Evolutionary conservation across 176 grass and related monocot species (phyloP).

Genomic region (Oryza officinalis): DNA sequence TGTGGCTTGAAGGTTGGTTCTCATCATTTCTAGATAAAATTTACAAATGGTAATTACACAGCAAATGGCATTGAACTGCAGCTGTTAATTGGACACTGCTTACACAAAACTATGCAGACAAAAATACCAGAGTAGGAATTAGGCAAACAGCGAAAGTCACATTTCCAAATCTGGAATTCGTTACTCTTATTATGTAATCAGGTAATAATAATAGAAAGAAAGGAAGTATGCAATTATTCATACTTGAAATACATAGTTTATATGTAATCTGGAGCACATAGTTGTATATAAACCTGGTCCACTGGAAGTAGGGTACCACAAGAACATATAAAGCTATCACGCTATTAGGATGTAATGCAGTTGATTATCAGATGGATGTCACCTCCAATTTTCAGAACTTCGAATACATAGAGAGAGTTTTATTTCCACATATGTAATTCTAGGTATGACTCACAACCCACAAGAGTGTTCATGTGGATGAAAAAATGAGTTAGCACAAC

Average conservation of each 20-base stretch:
- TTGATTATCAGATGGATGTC: background rate
- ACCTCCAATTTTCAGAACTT: background rate
- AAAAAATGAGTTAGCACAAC: background rate
- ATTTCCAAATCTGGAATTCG: background rate
- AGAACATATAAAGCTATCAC: conserved; percentile 10
- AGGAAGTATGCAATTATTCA: background rate
- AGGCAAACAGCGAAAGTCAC: background rate
- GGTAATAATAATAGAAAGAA: background rate
- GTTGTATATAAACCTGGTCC: background rate
- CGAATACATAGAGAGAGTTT: background rate
- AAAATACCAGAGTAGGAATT: background rate
- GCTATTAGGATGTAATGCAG: conserved; percentile 1
- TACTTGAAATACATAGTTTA: background rate
- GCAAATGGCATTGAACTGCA: background rate
- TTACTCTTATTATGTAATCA: conserved; percentile 17
- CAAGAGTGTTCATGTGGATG: background rate
- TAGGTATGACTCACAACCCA: background rate
- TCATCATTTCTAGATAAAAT: background rate
- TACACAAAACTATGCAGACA: background rate
- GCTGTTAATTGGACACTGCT: background rate
- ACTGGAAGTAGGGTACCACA: background rate
- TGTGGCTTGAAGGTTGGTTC: background rate
- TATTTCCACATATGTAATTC: background rate
- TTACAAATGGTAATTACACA: background rate
- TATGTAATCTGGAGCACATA: background rate